Evolutionary conservation across 1,284 basidiomycete species (phyloP).

Genomic region (Pseudozyma tsukubaensis): DNA sequence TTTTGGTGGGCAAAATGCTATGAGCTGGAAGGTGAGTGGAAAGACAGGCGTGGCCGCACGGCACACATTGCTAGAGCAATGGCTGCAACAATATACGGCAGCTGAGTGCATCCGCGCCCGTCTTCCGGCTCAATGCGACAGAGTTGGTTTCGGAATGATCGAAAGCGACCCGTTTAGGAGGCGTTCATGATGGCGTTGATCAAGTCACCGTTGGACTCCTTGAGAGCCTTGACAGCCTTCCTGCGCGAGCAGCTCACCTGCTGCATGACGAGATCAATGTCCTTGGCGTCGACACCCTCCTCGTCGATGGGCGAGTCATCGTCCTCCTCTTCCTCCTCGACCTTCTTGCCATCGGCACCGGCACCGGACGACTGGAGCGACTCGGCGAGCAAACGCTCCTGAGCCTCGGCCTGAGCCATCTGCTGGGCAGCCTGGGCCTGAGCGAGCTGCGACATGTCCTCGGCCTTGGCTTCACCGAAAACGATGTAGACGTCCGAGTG

Average conservation of each 20-base stretch:
- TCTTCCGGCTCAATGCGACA: no score
- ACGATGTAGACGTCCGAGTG: constrained; percentile 99
- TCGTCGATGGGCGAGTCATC: constrained; percentile 69
- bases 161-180: constrained; percentile 33
- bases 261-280: constrained; percentile 89
- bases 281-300: constrained; percentile 81
- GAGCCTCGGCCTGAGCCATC: constrained; percentile 73
- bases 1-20: no score
- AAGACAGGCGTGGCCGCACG: no score
- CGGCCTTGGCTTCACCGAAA: constrained; percentile 97
- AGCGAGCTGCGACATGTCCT: constrained; percentile 88
- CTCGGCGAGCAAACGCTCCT: constrained; percentile 76
- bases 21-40: no score
- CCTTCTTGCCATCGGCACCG: constrained; percentile 42
- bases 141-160: neutral
- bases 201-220: constrained; percentile 67
- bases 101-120: no score
- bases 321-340: constrained; percentile 68
- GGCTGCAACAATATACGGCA: no score
- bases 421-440: constrained; percentile 87
- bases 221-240: constrained; percentile 69
- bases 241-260: constrained; percentile 72
- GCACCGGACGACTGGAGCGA: constrained; percentile 58
- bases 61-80: no score
- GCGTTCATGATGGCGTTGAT: constrained; percentile 68